phyloP scores from a whole-genome alignment of 805 yeast genomes.

The Candida patagonica region DNA sequence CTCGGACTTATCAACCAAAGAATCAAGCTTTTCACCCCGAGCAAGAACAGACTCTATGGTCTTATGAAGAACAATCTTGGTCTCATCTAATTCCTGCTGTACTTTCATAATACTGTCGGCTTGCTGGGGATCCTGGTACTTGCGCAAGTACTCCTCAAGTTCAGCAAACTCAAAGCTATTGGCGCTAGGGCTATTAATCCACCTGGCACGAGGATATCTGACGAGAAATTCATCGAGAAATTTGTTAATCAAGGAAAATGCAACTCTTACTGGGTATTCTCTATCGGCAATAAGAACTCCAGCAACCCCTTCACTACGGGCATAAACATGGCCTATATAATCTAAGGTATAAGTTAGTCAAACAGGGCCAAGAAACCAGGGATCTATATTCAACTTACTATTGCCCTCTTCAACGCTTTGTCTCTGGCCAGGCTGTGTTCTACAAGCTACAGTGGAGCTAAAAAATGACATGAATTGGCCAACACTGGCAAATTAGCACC shows the following conservation, averaged over 20 bases:
- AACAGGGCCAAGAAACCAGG: background rate
- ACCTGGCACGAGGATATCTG: slow-evolving; percentile 65
- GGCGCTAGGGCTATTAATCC: slow-evolving; percentile 40
- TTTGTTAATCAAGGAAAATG: slow-evolving; percentile 85
- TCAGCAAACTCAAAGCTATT: slow-evolving; percentile 44
- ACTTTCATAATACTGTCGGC: slow-evolving; percentile 96
- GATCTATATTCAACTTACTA: slow-evolving; percentile 4
- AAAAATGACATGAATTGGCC: slow-evolving; percentile 93
- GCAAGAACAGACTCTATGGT: slow-evolving; percentile 90
- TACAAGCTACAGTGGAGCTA: slow-evolving; percentile 77
- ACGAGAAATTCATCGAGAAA: slow-evolving; percentile 82
- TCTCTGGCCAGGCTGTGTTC: slow-evolving; percentile 85
- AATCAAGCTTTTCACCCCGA: slow-evolving; percentile 92
- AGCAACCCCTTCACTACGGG: slow-evolving; percentile 81
- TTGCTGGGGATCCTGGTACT: slow-evolving; percentile 94
- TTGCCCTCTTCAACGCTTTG: slow-evolving; percentile 87
- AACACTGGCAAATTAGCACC: slow-evolving; percentile 36
- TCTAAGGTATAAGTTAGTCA: slow-evolving; percentile 21
- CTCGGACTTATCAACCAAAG: slow-evolving; percentile 90
- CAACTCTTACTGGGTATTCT: slow-evolving; percentile 95
- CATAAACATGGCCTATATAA: slow-evolving; percentile 87
- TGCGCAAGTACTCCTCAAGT: slow-evolving; percentile 59
- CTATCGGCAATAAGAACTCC: slow-evolving; percentile 90
- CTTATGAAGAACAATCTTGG: slow-evolving; percentile 91
- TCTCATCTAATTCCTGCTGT: slow-evolving; percentile 95